A percentile compares a stretch with the other conserved stretches of the same genome.
These are phyloP conservation scores for Perkinsus marinus DNA, from an alignment of 169 alveolate species.

Conservation along the genomic window DNA sequence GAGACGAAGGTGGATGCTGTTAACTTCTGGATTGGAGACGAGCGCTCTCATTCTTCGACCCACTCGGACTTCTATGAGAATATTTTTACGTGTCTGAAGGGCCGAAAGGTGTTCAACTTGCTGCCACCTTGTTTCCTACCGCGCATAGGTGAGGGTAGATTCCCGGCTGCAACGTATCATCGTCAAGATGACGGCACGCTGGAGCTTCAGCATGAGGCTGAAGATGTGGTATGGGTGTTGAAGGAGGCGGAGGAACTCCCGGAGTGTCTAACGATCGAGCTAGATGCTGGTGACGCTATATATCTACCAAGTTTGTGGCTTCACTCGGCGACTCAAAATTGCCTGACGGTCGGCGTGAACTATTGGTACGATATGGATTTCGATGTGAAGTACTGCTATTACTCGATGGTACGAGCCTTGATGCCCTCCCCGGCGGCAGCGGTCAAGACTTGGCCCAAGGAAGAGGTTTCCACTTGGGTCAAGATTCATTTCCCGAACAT, in stretches of 20 bases:
- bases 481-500: neutral
- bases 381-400: neutral
- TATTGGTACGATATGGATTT: neutral
- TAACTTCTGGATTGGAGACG: neutral
- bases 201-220: neutral
- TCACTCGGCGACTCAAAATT: neutral
- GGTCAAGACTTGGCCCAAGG: neutral
- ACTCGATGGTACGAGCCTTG: neutral
- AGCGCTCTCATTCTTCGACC: neutral
- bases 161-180: neutral
- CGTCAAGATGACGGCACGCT: neutral
- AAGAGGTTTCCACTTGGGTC: neutral
- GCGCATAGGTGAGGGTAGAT: neutral
- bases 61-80: neutral
- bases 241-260: neutral
- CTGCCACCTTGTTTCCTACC: neutral
- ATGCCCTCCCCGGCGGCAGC: neutral
- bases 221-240: neutral
- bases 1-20: neutral
- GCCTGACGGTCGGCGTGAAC: neutral
- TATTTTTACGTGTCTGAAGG: neutral
- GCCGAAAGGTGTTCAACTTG: neutral
- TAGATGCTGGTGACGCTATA: neutral
- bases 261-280: neutral
- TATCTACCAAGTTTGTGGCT: neutral